Evolutionary conservation across 805 yeast genomes (phyloP).

Genomic region (Saccharomycopsis javanensis): DNA sequence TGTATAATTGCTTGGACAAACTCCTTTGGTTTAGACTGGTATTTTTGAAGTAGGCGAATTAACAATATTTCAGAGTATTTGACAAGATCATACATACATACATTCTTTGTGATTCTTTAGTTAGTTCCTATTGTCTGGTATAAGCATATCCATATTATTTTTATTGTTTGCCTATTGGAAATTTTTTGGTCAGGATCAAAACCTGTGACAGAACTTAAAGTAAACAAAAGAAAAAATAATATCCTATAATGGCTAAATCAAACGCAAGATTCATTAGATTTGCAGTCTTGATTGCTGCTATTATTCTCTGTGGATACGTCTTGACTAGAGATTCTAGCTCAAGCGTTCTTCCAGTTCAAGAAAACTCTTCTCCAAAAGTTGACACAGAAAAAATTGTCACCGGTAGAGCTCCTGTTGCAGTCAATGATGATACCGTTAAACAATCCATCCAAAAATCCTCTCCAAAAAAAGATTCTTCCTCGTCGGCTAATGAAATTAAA

Average conservation of each 20-base stretch:
- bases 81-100: too few species aligned
- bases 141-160: too few species aligned
- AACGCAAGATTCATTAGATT: conserved; percentile 41
- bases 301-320: conserved; percentile 39
- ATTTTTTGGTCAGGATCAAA: too few species aligned
- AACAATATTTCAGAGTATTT: too few species aligned
- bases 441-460: background rate
- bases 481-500: background rate
- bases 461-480: background rate
- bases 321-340: conserved; percentile 38
- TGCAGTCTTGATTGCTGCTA: conserved; percentile 36
- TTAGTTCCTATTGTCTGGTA: too few species aligned
- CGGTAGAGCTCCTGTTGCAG: background rate
- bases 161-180: too few species aligned
- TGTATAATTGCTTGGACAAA: too few species aligned
- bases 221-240: background rate
- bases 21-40: too few species aligned
- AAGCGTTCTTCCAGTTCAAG: conserved; percentile 21
- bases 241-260: conserved; percentile 33
- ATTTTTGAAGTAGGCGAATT: too few species aligned
- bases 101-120: too few species aligned
- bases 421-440: background rate
- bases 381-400: background rate
- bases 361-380: background rate
- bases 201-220: background rate